Percentiles rank a stretch among this genome's conserved stretches.
Evolutionary conservation across 306 rosid species (phyloP).

Genomic region (Cucurbita argyrosperma): DNA sequence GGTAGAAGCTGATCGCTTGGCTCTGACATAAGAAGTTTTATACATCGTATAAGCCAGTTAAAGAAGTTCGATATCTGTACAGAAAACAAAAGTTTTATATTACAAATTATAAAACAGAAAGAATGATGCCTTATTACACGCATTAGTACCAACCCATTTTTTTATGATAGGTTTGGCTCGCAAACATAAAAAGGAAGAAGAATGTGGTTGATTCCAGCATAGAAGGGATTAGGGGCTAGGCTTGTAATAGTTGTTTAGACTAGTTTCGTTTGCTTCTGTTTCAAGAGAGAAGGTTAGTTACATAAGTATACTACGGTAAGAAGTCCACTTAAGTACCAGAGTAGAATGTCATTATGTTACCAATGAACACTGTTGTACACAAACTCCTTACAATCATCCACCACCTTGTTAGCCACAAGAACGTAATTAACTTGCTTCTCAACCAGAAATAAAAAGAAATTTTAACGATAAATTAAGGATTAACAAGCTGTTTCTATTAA

Average conservation of each 20-base stretch:
- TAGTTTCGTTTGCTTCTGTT: not conserved
- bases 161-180: not conserved
- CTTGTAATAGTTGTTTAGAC: not conserved
- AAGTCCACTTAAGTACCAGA: not conserved
- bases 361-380: not conserved
- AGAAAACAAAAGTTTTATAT: constrained; percentile 7
- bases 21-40: constrained; percentile 75
- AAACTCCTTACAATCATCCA: not conserved
- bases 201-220: not conserved
- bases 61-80: constrained; percentile 84
- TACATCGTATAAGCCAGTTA: constrained; percentile 92
- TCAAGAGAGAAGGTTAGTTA: not conserved
- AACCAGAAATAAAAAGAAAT: no score
- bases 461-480: not conserved
- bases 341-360: not conserved
- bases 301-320: not conserved
- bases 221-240: not conserved
- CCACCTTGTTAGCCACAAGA: not conserved
- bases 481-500: not conserved
- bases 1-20: constrained; percentile 92
- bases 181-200: not conserved
- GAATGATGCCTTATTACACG: not conserved
- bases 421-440: not conserved
- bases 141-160: not conserved
- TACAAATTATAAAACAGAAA: not conserved